Conservation (phyloP, 2,329 filamentous ascomycete species). For the Thielaviopsis ethacetica region DNA sequence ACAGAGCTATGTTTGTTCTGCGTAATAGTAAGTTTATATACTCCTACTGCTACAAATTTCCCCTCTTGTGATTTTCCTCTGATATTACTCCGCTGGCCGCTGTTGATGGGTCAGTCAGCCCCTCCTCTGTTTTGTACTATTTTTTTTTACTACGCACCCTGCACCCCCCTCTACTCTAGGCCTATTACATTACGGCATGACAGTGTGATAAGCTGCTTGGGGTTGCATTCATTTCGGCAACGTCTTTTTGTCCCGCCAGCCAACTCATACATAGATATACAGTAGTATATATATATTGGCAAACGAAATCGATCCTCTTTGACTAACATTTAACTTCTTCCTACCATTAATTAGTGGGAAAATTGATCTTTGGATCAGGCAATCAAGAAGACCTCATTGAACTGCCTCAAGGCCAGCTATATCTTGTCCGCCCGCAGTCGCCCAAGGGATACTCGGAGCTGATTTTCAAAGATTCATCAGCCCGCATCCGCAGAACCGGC, state of each 20-base stretch:
- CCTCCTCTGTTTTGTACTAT: background rate
- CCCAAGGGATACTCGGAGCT: conserved; percentile 97
- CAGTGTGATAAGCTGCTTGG: background rate
- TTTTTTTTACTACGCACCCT: too few species aligned
- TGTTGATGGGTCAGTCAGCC: too few species aligned
- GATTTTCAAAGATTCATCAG: conserved; percentile 93
- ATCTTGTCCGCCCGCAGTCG: conserved; percentile 85
- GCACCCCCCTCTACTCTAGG: too few species aligned
- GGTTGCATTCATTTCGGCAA: conserved; percentile 7
- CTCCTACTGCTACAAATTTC: conserved; percentile 9
- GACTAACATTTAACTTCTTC: background rate
- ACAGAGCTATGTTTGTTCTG: conserved; percentile 24
- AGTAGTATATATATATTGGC: too few species aligned
- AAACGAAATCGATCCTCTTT: background rate
- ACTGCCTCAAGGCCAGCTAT: conserved; percentile 88
- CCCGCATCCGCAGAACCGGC: conserved; percentile 79
- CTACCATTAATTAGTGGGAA: conserved; percentile 47
- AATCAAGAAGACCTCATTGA: conserved; percentile 90
- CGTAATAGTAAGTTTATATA: conserved; percentile 25
- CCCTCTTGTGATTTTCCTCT: background rate
- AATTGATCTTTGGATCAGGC: conserved; percentile 75
- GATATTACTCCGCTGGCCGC: too few species aligned
- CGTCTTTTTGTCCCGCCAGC: background rate
- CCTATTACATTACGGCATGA: too few species aligned
- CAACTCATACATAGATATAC: too few species aligned